These are phyloP conservation scores for Somion occarium DNA, from an alignment of 1,284 basidiomycete genomes.

Conservation along the genomic window DNA sequence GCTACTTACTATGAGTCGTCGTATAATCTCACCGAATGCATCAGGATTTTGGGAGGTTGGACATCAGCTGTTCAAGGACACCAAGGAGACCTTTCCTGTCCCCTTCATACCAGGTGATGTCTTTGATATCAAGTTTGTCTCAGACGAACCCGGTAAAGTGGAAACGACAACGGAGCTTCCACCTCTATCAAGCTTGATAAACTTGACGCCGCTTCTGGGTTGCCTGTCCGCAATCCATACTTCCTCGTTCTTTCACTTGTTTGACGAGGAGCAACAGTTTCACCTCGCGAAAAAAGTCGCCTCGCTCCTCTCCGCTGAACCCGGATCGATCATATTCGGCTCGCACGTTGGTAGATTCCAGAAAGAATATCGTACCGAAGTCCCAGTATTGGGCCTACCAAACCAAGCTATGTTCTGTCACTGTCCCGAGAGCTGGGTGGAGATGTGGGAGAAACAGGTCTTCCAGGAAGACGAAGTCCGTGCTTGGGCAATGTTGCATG, in stretches of 20 bases:
- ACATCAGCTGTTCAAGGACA: conserved; percentile 29
- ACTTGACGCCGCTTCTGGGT: conserved; percentile 39
- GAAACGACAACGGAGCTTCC: conserved; percentile 18
- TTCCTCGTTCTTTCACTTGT: conserved; percentile 49
- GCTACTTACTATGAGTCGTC: neutral
- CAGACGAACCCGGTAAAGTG: conserved; percentile 24
- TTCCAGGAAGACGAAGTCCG: conserved; percentile 34
- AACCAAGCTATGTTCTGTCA: conserved; percentile 26
- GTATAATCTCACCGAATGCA: conserved; percentile 24
- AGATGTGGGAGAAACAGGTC: conserved; percentile 38
- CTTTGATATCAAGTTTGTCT: conserved; percentile 34
- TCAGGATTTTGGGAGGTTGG: conserved; percentile 32
- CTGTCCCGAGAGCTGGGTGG: conserved; percentile 34
- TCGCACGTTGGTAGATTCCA: conserved; percentile 20
- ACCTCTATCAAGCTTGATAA: conserved; percentile 30
- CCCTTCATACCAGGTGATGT: conserved; percentile 42
- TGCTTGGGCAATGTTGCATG: conserved; percentile 25
- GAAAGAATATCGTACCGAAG: conserved; percentile 19
- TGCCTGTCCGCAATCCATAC: conserved; percentile 43
- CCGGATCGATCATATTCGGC: conserved; percentile 35
- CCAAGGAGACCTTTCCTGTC: conserved; percentile 36
- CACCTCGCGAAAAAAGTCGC: conserved; percentile 36
- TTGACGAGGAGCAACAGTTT: conserved; percentile 37
- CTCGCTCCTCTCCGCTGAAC: conserved; percentile 32
- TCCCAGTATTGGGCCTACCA: conserved; percentile 23